phyloP scores from a whole-genome alignment of 2,329 filamentous ascomycete species.

The Calonectria fujianensis region DNA sequence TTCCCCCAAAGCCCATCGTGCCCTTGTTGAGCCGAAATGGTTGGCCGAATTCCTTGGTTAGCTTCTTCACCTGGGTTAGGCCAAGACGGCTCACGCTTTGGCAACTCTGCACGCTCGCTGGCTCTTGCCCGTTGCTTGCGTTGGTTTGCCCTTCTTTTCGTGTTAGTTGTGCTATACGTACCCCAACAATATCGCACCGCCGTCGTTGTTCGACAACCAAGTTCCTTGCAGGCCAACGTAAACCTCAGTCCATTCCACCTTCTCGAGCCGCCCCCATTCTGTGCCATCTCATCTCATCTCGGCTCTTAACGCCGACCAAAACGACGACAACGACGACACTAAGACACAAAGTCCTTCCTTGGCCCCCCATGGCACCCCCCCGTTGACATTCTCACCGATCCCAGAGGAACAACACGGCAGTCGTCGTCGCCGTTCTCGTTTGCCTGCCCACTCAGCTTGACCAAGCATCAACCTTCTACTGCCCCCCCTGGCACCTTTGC shows the following conservation, averaged over 20 bases:
- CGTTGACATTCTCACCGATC: not conserved
- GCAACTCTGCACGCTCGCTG: not conserved
- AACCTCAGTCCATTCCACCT: slow-evolving; percentile 14
- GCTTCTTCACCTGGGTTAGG: not conserved
- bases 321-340: not conserved
- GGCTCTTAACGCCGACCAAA: slow-evolving; percentile 16
- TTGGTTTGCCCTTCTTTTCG: too few relatives aligned
- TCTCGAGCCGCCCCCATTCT: not conserved
- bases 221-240: slow-evolving; percentile 27
- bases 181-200: slow-evolving; percentile 11
- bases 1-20: slow-evolving; percentile 5
- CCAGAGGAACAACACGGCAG: not conserved
- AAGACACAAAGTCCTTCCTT: not conserved
- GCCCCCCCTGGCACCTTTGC: slow-evolving; percentile 7
- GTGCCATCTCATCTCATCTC: slow-evolving; percentile 5
- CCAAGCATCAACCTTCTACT: not conserved
- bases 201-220: slow-evolving; percentile 7
- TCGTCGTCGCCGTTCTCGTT: not conserved
- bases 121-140: not conserved
- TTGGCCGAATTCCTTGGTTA: slow-evolving; percentile 9
- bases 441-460: slow-evolving; percentile 1
- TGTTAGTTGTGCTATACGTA: not conserved
- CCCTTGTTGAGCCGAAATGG: slow-evolving; percentile 14
- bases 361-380: not conserved
- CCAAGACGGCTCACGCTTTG: not conserved